Percentiles rank a stretch among this genome's conserved stretches.
phyloP scores from a whole-genome alignment of 108 stramenopile genomes.

The Craspedostauros australis region DNA sequence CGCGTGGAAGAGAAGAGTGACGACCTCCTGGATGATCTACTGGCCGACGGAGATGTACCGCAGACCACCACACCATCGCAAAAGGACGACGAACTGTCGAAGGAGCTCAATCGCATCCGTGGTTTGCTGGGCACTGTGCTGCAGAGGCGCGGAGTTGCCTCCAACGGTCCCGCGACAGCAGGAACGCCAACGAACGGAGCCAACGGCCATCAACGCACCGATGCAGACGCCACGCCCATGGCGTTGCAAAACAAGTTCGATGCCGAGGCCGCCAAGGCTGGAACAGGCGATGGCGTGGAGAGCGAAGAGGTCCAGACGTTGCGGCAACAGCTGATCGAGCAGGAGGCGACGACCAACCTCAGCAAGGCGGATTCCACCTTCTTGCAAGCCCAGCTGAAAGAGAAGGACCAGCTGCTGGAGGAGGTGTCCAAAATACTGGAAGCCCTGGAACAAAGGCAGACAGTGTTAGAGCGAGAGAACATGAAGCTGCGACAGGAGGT shows the following conservation, averaged over 20 bases:
- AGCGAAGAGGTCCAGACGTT: conserved; percentile 57
- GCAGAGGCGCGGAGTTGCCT: conserved; percentile 39
- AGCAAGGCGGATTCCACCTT: conserved; percentile 71
- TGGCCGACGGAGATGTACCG: conserved; percentile 8
- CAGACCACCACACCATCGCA: neutral
- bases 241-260: neutral
- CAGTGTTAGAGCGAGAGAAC: conserved; percentile 65
- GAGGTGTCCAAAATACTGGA: conserved; percentile 73
- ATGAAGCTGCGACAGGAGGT: conserved; percentile 9
- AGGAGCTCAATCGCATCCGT: conserved; percentile 68
- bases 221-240: conserved; percentile 8
- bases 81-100: conserved; percentile 29
- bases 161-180: neutral
- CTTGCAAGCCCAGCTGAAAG: conserved; percentile 55
- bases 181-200: neutral
- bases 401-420: conserved; percentile 63
- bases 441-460: conserved; percentile 61
- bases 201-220: conserved; percentile 1
- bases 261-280: neutral
- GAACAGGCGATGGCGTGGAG: conserved; percentile 6
- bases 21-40: conserved; percentile 23
- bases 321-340: conserved; percentile 58
- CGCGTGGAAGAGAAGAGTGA: conserved; percentile 42
- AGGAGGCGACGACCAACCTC: conserved; percentile 49
- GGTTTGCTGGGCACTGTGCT: conserved; percentile 67